phyloP scores from a whole-genome alignment of 1,139 yeast genomes.

The Sugiyamaella sp. region DNA sequence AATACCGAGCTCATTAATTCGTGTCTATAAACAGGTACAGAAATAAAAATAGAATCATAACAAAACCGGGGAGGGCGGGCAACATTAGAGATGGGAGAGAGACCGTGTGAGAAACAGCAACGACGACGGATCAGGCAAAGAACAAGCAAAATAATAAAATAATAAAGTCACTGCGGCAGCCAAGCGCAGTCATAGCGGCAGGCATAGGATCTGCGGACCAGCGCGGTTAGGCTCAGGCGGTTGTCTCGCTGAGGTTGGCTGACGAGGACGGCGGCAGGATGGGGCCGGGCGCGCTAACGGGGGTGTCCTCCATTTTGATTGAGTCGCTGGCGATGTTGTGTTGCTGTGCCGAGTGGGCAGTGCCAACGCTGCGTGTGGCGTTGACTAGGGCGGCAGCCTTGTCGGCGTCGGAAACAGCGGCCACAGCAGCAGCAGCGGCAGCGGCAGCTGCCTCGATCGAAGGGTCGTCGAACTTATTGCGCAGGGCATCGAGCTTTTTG shows the following conservation, averaged over 20 bases:
- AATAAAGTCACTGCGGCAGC: too few species aligned
- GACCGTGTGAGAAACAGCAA: background rate
- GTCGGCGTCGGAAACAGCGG: constrained; percentile 11
- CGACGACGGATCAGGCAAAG: background rate
- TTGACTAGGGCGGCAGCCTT: constrained; percentile 10
- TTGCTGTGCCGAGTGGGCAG: background rate
- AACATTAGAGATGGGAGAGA: background rate
- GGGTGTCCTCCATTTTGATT: background rate
- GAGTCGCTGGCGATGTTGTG: background rate
- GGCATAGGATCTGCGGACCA: too few species aligned
- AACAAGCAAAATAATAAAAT: background rate
- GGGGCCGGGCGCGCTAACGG: constrained; percentile 14
- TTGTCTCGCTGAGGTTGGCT: constrained; percentile 15
- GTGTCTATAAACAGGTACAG: constrained; percentile 11
- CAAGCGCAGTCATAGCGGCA: too few species aligned
- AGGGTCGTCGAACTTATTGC: constrained; percentile 14
- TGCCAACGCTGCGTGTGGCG: constrained; percentile 5
- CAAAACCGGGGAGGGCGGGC: background rate
- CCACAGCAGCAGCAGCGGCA: constrained; percentile 18
- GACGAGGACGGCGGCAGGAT: constrained; percentile 18
- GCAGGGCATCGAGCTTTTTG: constrained; percentile 22
- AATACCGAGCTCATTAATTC: constrained; percentile 16
- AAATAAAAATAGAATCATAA: constrained; percentile 4
- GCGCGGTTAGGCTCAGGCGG: background rate
- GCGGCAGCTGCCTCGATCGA: constrained; percentile 17